These are phyloP conservation scores for Xylaria sp. DNA, from an alignment of 2,329 filamentous ascomycete species.

Conservation along the genomic window DNA sequence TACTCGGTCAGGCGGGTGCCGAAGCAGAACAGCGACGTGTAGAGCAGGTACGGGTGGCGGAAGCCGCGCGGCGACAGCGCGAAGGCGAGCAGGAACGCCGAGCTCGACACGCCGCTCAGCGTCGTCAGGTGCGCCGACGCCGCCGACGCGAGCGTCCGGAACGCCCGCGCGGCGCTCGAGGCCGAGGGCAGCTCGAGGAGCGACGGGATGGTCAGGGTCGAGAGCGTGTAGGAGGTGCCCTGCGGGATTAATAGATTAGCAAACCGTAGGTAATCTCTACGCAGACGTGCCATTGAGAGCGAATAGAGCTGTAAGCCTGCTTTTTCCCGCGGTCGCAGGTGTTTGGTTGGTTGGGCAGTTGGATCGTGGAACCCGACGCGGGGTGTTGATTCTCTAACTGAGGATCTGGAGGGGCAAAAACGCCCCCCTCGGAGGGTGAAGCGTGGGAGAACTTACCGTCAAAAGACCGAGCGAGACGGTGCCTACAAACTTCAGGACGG, in stretches of 20 bases:
- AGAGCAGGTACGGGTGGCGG: slow-evolving; percentile 88
- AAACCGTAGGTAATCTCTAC: not conserved
- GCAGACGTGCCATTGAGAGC: not conserved
- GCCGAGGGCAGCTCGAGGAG: slow-evolving; percentile 82
- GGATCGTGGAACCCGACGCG: slow-evolving; percentile 21
- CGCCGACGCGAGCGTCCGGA: slow-evolving; percentile 66
- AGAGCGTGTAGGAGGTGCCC: slow-evolving; percentile 88
- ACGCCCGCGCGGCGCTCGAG: slow-evolving; percentile 68
- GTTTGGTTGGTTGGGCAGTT: not conserved
- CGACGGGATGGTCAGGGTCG: slow-evolving; percentile 75
- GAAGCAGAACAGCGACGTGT: slow-evolving; percentile 72
- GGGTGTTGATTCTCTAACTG: slow-evolving; percentile 25
- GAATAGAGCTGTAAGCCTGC: not conserved
- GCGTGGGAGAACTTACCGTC: slow-evolving; percentile 63
- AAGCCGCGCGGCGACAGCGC: slow-evolving; percentile 71
- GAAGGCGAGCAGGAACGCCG: slow-evolving; percentile 78
- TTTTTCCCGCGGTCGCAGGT: too few relatives aligned
- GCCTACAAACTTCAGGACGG: slow-evolving; percentile 88
- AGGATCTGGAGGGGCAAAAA: slow-evolving; percentile 25
- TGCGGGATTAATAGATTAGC: slow-evolving; percentile 42
- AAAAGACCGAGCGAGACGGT: slow-evolving; percentile 85
- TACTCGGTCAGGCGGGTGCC: slow-evolving; percentile 60
- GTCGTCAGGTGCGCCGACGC: slow-evolving; percentile 67
- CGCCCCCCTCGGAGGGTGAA: slow-evolving; percentile 7
- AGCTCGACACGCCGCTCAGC: slow-evolving; percentile 69